Evolutionary conservation across 208 protist genomes (phyloP), one percentile per base, ranked within the genome.

Genomic region (Leishmania guyanensis): DNA sequence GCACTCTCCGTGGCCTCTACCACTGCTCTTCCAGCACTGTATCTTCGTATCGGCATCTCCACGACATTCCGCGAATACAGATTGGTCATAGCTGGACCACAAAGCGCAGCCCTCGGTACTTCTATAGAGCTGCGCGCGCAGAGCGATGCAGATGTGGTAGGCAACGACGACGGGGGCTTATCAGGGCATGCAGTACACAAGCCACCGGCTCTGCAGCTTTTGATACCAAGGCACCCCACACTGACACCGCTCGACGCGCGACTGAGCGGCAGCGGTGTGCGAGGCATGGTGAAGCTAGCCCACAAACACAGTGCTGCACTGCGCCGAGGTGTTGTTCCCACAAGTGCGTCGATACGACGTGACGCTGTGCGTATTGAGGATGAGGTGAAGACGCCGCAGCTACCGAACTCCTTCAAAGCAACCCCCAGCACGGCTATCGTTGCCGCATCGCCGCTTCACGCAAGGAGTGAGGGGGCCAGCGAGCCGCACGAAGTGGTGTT

Each of bases 1-100:
- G 50, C 26, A 39, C 22, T 14, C 0, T 10, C 64, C 71, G 77
- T 33, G 22, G 39, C 78, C 5, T 46, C 36, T 10, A 51, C 58
- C 78, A 46, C 75, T 14, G 39, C 66, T 36, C 50, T 87, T 48
- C 75, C 84, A 29, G 69, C 78, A 22, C 70, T 95, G 20, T 95
- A 88, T 75, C 50, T 95, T 8, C 86, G 84, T 14, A n/a, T 93
- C 0, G 91, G 86, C 65, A 85, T 78, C n/a, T 88, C 82, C 3
- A 84, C 73, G 14, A 89, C 86, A 3, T 94, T 94, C 69, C 87
- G 89, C 36, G 83, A 92, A 68, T 94, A 94, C 75, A 66, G 72
- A 36, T 50, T 86, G 62, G 77, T 81, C 6, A 6, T 39, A 4
- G 22, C 43, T 17, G 85, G 66, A 64, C 5, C 1, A 5, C 77